Evolutionary conservation across 495 filamentous ascomycete genomes (phyloP), one percentile per base, ranked within the genome.

Genomic region (Penicillium soppii): DNA sequence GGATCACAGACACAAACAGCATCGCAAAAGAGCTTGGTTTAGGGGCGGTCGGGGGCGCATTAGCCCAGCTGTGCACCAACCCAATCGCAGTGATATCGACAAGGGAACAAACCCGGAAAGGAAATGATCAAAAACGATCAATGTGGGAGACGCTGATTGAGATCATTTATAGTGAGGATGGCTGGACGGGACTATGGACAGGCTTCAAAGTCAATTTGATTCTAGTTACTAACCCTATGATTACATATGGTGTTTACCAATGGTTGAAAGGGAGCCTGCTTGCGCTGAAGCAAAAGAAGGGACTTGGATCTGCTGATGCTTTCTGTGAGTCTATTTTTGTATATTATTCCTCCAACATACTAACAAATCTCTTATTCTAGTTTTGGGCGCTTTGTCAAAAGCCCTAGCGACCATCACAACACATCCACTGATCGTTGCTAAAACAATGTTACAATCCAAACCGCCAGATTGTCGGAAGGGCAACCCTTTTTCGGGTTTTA

Each of bases 181-280:
- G 91, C 5, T 80, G 84, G 62, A 78, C 73, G 23, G 91, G 91
- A 0, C 75, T 96, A 10, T 96, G 91, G 47, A 56, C 72, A 33
- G 61, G 71, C 36, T 76, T 80, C 52, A 77, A 74, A 43, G 67
- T 78, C 8, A 73, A 62, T 50, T 53, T 80, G 7, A 63, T 76
- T 17, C 69, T 70, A 16, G 91, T 96, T 5, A 81, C 92, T 42
- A 96, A 96, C 61, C 91, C 91, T 25, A 86, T 89, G 16, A 95
- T 96, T 69, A 96, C 91, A n/a, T 96, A 96, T 57, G 91, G 91
- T 27, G 87, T 88, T 43, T 96, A 96, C 58, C 88, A 95, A 67
- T 79, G 88, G 54, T 66, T 95, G 44, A 84, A 84, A 65, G 82
- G 83, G n/a, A 50, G 78, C 2, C 55, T 95, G 13, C 92, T 88